Percentiles rank a stretch among this genome's conserved stretches.
Conservation (phyloP, 2,329 filamentous ascomycete species). For the Xylariaceae sp. region DNA sequence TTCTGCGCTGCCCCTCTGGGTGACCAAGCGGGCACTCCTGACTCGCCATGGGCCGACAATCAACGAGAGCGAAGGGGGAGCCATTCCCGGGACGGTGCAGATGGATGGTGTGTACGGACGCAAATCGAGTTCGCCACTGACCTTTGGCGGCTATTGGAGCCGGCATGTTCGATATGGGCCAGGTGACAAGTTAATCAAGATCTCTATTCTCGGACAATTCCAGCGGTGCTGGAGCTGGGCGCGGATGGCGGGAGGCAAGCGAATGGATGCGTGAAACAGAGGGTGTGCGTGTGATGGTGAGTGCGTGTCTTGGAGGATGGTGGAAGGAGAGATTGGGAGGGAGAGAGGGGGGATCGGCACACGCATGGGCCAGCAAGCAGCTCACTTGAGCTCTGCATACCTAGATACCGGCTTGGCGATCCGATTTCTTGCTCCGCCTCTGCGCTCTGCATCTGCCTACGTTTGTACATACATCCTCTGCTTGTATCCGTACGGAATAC, state of each 20-base stretch:
- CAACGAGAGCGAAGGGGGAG: constrained; percentile 22
- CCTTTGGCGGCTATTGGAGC: constrained; percentile 38
- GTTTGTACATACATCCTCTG: too few species aligned
- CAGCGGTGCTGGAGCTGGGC: neutral
- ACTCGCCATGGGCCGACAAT: constrained; percentile 20
- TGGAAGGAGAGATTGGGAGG: neutral
- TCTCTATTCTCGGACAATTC: neutral
- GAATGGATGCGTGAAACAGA: too few species aligned
- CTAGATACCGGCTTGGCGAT: neutral
- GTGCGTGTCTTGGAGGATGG: neutral
- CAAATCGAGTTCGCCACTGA: constrained; percentile 27
- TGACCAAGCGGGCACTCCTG: constrained; percentile 26
- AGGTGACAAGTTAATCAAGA: constrained; percentile 2
- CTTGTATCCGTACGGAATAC: too few species aligned
- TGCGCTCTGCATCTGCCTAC: neutral
- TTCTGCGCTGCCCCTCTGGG: constrained; percentile 26
- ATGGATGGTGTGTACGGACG: neutral
- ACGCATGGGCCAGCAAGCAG: neutral
- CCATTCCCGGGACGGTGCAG: neutral
- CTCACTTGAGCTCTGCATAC: neutral
- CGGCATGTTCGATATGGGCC: constrained; percentile 32
- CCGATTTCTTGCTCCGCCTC: neutral
- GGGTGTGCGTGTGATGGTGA: neutral
- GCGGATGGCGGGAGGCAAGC: neutral
- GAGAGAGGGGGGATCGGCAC: neutral